Percentiles rank a stretch among this genome's conserved stretches.
Conservation (phyloP, 148 eudicot species). For the Camellia sinensis region DNA sequence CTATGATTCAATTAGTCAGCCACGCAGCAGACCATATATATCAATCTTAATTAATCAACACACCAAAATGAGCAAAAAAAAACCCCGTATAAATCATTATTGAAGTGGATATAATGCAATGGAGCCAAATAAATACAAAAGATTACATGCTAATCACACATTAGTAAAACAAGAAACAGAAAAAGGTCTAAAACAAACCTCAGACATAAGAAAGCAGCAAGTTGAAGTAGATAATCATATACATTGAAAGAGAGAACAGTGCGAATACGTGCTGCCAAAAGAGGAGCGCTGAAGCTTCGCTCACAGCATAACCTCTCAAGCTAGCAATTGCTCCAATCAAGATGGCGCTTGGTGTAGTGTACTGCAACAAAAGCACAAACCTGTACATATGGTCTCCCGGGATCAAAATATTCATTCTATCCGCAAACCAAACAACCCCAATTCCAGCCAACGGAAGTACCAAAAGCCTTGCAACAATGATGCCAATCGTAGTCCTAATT, state of each 20-base stretch:
- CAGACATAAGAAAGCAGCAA: constrained; percentile 41
- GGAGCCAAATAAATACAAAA: background rate
- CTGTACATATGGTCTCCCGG: constrained; percentile 65
- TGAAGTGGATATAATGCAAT: background rate
- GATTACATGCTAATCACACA: background rate
- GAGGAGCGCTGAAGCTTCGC: constrained; percentile 79
- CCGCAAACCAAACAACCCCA: constrained; percentile 56
- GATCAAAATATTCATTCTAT: constrained; percentile 41
- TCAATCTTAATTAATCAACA: background rate
- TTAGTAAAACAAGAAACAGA: background rate
- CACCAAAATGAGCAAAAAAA: background rate
- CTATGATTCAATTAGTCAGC: background rate
- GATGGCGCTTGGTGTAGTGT: constrained; percentile 86
- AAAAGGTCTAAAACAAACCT: constrained; percentile 24
- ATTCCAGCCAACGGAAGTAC: constrained; percentile 74
- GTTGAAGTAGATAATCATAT: constrained; percentile 55
- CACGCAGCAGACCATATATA: background rate
- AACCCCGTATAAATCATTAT: background rate
- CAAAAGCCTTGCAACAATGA: constrained; percentile 62
- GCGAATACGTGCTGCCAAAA: constrained; percentile 89
- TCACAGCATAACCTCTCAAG: constrained; percentile 83
- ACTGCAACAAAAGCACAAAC: constrained; percentile 80
- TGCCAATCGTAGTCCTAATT: constrained; percentile 56
- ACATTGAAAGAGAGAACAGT: constrained; percentile 56
- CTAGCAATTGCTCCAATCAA: constrained; percentile 94